These are phyloP conservation scores for Colletotrichum truncatum DNA, from an alignment of 2,329 filamentous ascomycete species.

Conservation along the genomic window DNA sequence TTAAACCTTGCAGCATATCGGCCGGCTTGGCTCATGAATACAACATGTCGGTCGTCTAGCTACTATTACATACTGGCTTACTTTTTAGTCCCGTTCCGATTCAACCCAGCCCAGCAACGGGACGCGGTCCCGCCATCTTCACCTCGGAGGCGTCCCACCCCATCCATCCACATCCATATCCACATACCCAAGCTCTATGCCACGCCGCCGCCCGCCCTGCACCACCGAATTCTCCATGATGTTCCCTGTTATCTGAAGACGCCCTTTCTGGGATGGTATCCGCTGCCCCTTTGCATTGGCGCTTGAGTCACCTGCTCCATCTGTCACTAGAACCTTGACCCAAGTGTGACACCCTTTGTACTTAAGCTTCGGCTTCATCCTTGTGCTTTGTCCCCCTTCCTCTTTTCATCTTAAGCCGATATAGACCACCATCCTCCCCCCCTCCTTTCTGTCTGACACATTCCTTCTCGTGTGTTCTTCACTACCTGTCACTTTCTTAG, in stretches of 20 bases:
- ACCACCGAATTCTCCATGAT: conserved; percentile 10
- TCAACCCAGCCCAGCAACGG: conserved; percentile 12
- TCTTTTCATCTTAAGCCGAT: conserved; percentile 18
- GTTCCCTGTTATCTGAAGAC: conserved; percentile 30
- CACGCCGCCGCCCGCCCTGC: background rate
- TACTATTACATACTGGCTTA: too few relatives aligned
- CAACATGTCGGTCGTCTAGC: too few relatives aligned
- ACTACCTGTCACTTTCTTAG: background rate
- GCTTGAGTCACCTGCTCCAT: conserved; percentile 32
- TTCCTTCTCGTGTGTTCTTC: background rate
- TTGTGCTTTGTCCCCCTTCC: conserved; percentile 21
- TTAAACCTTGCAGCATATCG: too few relatives aligned
- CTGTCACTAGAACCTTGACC: conserved; percentile 27
- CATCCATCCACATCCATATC: background rate
- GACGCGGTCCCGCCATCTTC: conserved; percentile 15
- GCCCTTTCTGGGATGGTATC: conserved; percentile 18
- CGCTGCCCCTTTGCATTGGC: conserved; percentile 30
- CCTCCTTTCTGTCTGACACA: background rate
- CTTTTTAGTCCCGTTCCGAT: background rate
- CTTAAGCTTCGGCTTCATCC: conserved; percentile 28
- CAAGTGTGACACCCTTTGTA: conserved; percentile 23
- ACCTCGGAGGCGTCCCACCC: background rate
- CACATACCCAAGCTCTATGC: background rate
- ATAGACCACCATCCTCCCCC: conserved; percentile 3
- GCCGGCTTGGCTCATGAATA: too few relatives aligned